Percentiles rank a stretch among this genome's conserved stretches.
Conservation (phyloP, 1,139 yeast genomes). For the Yamadazyma atlantica region DNA sequence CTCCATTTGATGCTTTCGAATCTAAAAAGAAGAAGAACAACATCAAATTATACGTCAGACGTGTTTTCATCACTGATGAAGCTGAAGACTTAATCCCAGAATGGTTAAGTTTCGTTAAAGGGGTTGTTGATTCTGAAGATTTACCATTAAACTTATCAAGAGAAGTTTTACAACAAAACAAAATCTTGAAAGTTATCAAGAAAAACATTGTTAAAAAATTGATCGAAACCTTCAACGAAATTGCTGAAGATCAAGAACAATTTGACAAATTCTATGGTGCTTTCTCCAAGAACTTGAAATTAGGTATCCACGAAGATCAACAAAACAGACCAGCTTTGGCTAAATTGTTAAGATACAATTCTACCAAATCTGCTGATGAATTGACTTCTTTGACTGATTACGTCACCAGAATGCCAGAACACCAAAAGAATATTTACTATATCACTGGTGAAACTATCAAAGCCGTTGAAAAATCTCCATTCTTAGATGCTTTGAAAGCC, state of each 20-base stretch:
- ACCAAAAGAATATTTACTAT: conserved; percentile 98
- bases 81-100: conserved; percentile 99
- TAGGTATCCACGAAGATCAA: conserved; percentile 98
- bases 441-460: conserved; percentile 98
- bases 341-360: conserved; percentile 94
- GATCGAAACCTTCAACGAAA: conserved; percentile 98
- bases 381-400: conserved; percentile 92
- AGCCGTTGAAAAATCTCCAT: conserved; percentile 99
- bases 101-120: conserved; percentile 96
- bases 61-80: conserved; percentile 99
- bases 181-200: conserved; percentile 98
- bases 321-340: conserved; percentile 96
- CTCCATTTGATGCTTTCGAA: conserved; percentile 98
- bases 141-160: conserved; percentile 99
- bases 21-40: conserved; percentile 97
- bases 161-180: conserved; percentile 99
- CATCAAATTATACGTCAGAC: conserved; percentile 98
- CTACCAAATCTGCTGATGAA: conserved; percentile 94
- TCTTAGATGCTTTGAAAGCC: conserved; percentile 97
- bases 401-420: conserved; percentile 99
- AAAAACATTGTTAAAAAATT: conserved; percentile 99
- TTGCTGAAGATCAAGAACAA: conserved; percentile 98
- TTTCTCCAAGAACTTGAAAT: conserved; percentile 96
- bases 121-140: conserved; percentile 99
- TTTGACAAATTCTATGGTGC: conserved; percentile 98